Conservation (phyloP, 495 filamentous ascomycete species). For the Penicillium psychrofluorescens region DNA sequence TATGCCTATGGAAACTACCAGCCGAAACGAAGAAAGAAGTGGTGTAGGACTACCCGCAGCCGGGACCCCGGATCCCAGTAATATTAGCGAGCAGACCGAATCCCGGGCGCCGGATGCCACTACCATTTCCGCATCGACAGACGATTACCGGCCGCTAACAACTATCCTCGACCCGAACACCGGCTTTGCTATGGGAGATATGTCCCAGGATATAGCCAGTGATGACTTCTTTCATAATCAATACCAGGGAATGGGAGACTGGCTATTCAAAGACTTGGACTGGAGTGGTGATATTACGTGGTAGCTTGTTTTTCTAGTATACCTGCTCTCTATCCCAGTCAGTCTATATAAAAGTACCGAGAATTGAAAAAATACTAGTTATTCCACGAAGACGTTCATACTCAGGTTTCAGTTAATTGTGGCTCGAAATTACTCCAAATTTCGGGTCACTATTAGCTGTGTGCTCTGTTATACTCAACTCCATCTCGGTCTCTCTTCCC, state of each 20-base stretch:
- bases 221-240: slow-evolving; percentile 10
- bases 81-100: neutral
- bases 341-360: no score
- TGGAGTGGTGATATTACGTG: slow-evolving; percentile 7
- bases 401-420: no score
- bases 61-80: neutral
- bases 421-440: no score
- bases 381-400: no score
- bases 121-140: neutral
- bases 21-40: neutral
- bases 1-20: neutral
- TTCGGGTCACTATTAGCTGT: no score
- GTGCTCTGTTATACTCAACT: no score
- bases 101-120: neutral
- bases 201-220: neutral
- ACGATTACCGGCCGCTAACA: slow-evolving; percentile 10
- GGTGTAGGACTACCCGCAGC: neutral
- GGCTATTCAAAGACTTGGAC: slow-evolving; percentile 11
- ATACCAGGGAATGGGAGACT: slow-evolving; percentile 15
- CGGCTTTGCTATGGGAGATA: slow-evolving; percentile 7
- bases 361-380: no score
- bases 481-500: no score
- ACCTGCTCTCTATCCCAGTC: no score
- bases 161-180: slow-evolving; percentile 9
- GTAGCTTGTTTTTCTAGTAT: neutral